Conservation (phyloP, 306 rosid species). For the Rosa chinensis region DNA sequence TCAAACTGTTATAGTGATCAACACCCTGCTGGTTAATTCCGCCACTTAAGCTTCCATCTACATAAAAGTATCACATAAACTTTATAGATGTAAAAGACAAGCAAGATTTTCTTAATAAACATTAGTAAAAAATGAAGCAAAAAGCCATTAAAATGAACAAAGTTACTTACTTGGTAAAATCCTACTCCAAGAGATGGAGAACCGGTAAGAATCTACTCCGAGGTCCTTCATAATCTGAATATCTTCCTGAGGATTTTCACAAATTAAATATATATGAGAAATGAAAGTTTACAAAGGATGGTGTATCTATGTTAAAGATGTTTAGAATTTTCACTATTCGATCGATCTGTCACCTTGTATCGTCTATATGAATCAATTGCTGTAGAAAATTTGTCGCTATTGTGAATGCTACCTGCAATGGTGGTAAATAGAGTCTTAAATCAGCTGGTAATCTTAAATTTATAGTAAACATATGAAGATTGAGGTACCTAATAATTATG, state of each 20-base stretch:
- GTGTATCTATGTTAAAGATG: not conserved
- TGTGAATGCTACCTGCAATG: not conserved
- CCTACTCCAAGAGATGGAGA: not conserved
- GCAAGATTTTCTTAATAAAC: not conserved
- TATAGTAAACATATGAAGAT: too few relatives aligned
- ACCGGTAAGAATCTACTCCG: not conserved
- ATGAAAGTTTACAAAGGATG: not conserved
- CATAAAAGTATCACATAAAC: not conserved
- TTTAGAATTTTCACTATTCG: not conserved
- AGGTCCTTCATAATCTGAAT: not conserved
- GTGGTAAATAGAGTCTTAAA: not conserved
- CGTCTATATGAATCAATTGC: slow-evolving; percentile 24
- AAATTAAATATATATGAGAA: not conserved
- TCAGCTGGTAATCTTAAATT: not conserved
- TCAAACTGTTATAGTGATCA: slow-evolving; percentile 23
- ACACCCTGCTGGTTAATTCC: slow-evolving; percentile 33
- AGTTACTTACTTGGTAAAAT: slow-evolving; percentile 17
- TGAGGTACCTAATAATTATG: not conserved
- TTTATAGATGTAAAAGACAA: not conserved
- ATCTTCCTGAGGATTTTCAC: not conserved
- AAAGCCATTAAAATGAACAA: slow-evolving; percentile 4
- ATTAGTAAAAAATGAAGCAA: not conserved
- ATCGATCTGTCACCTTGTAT: slow-evolving; percentile 11
- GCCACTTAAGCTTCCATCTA: slow-evolving; percentile 25
- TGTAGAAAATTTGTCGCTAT: not conserved